Percentiles rank a stretch among this genome's conserved stretches.
Evolutionary conservation across 78 protist genomes (phyloP).

Genomic region (Dictyostelium citrinum): DNA sequence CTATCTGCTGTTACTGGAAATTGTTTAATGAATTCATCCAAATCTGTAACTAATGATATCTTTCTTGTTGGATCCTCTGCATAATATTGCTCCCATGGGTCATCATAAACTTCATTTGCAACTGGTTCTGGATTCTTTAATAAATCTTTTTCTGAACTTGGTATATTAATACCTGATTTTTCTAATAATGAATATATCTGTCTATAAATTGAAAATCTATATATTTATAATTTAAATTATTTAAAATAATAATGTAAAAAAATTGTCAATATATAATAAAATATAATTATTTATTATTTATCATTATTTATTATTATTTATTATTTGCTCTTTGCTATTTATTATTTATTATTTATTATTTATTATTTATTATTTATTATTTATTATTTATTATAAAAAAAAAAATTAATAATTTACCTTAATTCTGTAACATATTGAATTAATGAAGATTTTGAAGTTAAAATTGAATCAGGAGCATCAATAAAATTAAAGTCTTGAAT

Average conservation of each 20-base stretch:
- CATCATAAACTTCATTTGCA: background rate
- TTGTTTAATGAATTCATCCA: background rate
- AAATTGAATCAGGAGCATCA: background rate
- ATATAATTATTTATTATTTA: too few relatives aligned
- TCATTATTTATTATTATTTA: too few relatives aligned
- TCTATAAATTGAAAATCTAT: constrained; percentile 27
- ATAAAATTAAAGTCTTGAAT: background rate
- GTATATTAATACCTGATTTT: constrained; percentile 12
- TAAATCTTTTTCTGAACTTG: constrained; percentile 8
- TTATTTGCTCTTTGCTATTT: too few relatives aligned
- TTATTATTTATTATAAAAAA: background rate
- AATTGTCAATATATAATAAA: too few relatives aligned
- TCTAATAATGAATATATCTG: constrained; percentile 19
- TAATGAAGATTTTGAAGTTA: constrained; percentile 28
- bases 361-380: background rate
- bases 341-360: too few relatives aligned
- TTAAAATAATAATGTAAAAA: too few relatives aligned
- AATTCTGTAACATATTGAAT: constrained; percentile 2
- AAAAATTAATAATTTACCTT: background rate
- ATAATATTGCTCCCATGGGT: constrained; percentile 50
- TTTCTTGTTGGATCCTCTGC: background rate
- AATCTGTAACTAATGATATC: background rate
- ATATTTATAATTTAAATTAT: background rate
- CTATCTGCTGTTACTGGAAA: background rate
- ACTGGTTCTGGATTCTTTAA: background rate